Conservation (phyloP, 2,329 filamentous ascomycete species). For the Venturia nashicola region DNA sequence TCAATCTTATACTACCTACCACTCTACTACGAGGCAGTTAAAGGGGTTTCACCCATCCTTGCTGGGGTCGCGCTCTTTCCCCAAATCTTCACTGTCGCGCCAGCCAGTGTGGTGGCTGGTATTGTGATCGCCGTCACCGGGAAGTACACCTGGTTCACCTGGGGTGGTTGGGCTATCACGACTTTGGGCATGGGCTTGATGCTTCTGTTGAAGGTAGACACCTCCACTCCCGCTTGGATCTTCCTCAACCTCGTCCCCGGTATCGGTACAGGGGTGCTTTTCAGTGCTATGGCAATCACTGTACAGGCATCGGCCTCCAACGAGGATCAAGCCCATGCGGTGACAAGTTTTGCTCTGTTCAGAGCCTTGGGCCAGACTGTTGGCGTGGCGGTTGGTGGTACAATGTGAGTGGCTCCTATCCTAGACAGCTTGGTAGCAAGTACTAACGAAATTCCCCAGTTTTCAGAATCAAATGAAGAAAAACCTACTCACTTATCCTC, state of each 20-base stretch:
- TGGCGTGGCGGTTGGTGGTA: constrained; percentile 54
- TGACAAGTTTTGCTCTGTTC: constrained; percentile 56
- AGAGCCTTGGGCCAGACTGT: constrained; percentile 52
- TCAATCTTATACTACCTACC: constrained; percentile 29
- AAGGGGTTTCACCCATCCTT: constrained; percentile 25
- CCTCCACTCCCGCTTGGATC: constrained; percentile 43
- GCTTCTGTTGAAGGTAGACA: constrained; percentile 36
- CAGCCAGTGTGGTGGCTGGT: constrained; percentile 45
- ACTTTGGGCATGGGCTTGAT: constrained; percentile 47
- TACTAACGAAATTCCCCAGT: not conserved
- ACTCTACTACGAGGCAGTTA: constrained; percentile 30
- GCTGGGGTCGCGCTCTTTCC: constrained; percentile 29
- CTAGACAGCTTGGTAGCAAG: not conserved
- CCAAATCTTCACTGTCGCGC: constrained; percentile 46
- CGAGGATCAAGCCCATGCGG: constrained; percentile 47
- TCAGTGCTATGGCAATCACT: constrained; percentile 49
- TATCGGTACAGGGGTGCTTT: constrained; percentile 51
- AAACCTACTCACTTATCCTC: constrained; percentile 36
- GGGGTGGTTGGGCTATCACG: constrained; percentile 48
- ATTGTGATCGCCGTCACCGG: constrained; percentile 41
- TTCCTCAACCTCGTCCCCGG: constrained; percentile 49
- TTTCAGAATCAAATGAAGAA: constrained; percentile 54
- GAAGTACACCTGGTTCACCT: constrained; percentile 48
- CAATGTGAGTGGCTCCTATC: constrained; percentile 28
- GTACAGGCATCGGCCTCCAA: constrained; percentile 49